Conservation (phyloP, 2,329 filamentous ascomycete genomes). For the Tolypocladium inflatum region DNA sequence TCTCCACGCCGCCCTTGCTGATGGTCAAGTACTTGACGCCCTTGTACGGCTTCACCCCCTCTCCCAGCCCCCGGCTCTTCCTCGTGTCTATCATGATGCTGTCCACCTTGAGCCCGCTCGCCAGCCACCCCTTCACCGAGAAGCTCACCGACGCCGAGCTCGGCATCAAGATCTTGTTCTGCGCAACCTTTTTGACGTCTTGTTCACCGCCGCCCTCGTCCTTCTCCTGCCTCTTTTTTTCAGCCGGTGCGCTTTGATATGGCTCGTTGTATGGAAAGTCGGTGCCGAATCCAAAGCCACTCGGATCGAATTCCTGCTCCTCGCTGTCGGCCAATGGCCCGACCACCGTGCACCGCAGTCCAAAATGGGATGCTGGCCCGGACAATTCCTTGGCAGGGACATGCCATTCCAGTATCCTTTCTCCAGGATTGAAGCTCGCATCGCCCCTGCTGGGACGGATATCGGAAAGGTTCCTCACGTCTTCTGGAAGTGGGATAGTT, state of each 20-base stretch:
- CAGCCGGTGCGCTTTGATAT: conserved; percentile 38
- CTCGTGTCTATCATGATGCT: conserved; percentile 62
- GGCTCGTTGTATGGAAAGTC: conserved; percentile 46
- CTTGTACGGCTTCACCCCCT: conserved; percentile 90
- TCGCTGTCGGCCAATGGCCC: conserved; percentile 47
- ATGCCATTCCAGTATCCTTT: conserved; percentile 70
- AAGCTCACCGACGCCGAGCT: conserved; percentile 67
- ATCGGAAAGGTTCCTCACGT: conserved; percentile 76
- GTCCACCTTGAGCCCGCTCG: conserved; percentile 58
- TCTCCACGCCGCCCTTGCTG: conserved; percentile 55
- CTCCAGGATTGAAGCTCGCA: conserved; percentile 67
- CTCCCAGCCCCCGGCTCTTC: conserved; percentile 76
- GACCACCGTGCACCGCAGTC: conserved; percentile 70
- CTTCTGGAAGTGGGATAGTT: conserved; percentile 66
- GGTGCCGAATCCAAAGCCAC: conserved; percentile 39
- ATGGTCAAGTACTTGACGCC: conserved; percentile 93
- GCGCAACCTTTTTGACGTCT: conserved; percentile 49
- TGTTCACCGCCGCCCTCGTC: conserved; percentile 28
- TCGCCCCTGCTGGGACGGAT: conserved; percentile 75
- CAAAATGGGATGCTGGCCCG: conserved; percentile 57
- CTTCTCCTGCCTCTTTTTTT: conserved; percentile 22
- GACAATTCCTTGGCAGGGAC: conserved; percentile 69
- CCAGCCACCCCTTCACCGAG: conserved; percentile 58
- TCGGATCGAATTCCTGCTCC: conserved; percentile 37
- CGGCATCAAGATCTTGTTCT: conserved; percentile 72